Evolutionary conservation across 306 rosid genomes (phyloP), one percentile per base, ranked within the genome.

Genomic region (Rosa chinensis): DNA sequence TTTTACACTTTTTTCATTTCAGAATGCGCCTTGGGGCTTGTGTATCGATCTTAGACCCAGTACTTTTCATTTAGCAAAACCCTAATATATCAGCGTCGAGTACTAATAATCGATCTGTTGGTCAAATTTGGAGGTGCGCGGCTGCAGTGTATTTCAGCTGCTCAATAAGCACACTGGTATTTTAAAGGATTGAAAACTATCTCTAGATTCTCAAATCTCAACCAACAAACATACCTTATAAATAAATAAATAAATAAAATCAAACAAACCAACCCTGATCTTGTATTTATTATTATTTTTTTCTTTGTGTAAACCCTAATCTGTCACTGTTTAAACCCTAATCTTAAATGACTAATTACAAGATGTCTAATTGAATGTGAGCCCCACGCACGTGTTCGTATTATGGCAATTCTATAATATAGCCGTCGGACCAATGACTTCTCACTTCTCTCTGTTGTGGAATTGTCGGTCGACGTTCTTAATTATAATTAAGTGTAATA

Each of bases 391-490:
- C 66, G 39, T 73, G 49, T 39, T 18, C 39, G 14, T 73, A n/a
- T 17, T 3, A 35, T 37, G 45, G 48, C 17, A 13, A 0, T 35
- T 52, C 32, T 18, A 39, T 73, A 53, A 73, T 10, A 32, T 37
- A 11, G 50, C 66, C 77, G 77, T 21, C 67, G 21, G 77, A 55
- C 77, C 52, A 73, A 73, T 35, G 7, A 17, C 47, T 39, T 66
- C 16, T 39, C 70, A 66, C 12, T 17, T 66, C 3, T 25, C 47
- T 39, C 48, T 66, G 48, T 37, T 66, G 7, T 18, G 17, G 23
- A 37, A 66, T 18, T 66, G 71, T 66, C 48, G 48, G 71, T 66
- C 71, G 71, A 18, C 71, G 71, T 37, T 39, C 20, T 4, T 16
- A 3, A 64, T 47, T 66, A 17, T 64, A 16, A 25, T 1, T 25